Evolutionary conservation across 805 yeast species (phyloP), one percentile per base, ranked within the genome.

Genomic region (Metschnikowia chrysomelidarum): DNA sequence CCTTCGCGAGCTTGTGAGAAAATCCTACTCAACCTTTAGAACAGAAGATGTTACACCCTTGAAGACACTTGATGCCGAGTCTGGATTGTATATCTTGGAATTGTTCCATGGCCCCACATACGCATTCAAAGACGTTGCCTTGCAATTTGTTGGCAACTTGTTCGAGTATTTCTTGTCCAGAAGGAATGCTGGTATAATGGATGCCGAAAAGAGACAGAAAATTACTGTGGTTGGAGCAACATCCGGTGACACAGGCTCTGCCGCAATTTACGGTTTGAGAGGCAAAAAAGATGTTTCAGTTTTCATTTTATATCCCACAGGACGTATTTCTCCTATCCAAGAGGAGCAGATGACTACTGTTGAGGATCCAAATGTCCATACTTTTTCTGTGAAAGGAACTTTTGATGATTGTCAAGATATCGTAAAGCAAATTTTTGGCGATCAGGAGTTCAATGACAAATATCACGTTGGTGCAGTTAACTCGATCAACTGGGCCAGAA

Each of bases 291-390:
- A 93, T 60, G 96, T 93, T n/a, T 84, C 94, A 19, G 98, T 93
- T 15, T 93, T 93, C 64, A 93, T 93, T 47, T 69, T 93, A 52
- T 93, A 91, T 58, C 99, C 99, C 53, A 87, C 95, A 7, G 98
- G 98, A 32, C 80, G 97, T 60, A 93, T 93, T 38, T 89, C 98
- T 22, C 97, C 96, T 27, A 83, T 93, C 47, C 99, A 93, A 71
- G 99, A 93, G 67, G 87, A 84, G 51, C 99, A 93, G 67, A 93
- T 93, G 99, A 86, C 98, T 37, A 88, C 98, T 6, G 98, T 93
- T 7, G 75, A 80, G 33, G 98, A 93, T 61, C 66, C 77, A 34
- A 93, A 93, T 55, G 96, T 93, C 26, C 98, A 93, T 67, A 91
- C 97, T 17, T 71, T 93, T 44, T 87, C 96, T 4, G 96, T 93